Conservation (phyloP, 345 rosid genomes). For the Viola odorata region DNA sequence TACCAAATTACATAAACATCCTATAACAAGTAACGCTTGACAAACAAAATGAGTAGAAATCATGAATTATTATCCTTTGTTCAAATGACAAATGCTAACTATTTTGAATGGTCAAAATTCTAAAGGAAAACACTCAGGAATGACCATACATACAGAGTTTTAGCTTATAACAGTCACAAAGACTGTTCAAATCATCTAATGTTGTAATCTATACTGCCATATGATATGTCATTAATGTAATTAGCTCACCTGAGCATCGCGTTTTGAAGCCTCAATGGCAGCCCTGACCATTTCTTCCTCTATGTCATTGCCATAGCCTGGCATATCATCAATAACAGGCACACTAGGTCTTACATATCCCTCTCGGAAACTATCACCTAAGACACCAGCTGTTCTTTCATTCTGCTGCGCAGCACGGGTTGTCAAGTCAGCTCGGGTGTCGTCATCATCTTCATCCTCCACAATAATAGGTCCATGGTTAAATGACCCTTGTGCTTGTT, state of each 20-base stretch:
- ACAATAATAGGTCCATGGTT: conserved; percentile 48
- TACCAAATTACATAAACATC: no score
- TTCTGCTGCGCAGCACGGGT: conserved; percentile 20
- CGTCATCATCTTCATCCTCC: conserved; percentile 57
- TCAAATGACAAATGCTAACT: no score
- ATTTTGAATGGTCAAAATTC: no score
- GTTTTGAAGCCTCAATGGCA: conserved; percentile 97
- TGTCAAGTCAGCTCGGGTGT: conserved; percentile 29
- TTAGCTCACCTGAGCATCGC: conserved; percentile 52
- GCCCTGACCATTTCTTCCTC: conserved; percentile 98
- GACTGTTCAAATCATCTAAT: no score
- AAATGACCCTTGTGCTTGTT: conserved; percentile 38
- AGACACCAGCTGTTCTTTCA: conserved; percentile 15
- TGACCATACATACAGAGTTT: no score
- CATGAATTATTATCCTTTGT: no score
- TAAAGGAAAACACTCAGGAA: no score
- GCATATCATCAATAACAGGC: conserved; percentile 40
- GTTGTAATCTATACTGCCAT: not conserved
- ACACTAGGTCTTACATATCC: conserved; percentile 34
- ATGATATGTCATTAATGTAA: conserved; percentile 2
- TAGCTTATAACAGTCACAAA: no score
- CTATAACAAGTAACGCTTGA: no score
- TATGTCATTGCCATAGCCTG: conserved; percentile 63
- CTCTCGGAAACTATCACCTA: conserved; percentile 18
- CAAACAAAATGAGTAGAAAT: no score